These are phyloP conservation scores for Silene conica DNA, from an alignment of 148 eudicot species.

Conservation along the genomic window DNA sequence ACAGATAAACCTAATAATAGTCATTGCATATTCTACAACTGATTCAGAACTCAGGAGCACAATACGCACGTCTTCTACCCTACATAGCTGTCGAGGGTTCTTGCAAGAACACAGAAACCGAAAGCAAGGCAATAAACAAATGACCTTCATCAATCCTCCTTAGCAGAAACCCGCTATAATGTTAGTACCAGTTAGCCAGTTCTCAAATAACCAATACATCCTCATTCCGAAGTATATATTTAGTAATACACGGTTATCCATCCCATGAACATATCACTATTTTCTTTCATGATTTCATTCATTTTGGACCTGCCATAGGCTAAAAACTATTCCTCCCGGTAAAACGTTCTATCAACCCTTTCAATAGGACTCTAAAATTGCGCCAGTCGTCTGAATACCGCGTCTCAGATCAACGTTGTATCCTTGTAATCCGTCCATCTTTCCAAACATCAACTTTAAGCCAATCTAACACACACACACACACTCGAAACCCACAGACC, in stretches of 20 bases:
- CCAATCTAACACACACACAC: no score
- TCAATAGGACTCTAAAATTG: not conserved
- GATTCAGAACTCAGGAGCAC: not conserved
- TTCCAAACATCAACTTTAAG: no score
- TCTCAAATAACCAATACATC: not conserved
- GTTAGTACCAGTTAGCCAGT: not conserved
- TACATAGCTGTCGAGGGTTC: not conserved
- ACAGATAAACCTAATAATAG: not conserved
- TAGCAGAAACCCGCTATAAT: not conserved
- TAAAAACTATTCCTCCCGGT: no score
- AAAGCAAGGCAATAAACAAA: not conserved
- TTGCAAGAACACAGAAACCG: not conserved
- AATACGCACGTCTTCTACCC: not conserved
- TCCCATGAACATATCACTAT: not conserved
- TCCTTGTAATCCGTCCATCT: not conserved
- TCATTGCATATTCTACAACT: not conserved
- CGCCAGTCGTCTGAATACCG: not conserved
- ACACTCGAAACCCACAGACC: no score
- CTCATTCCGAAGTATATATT: no score
- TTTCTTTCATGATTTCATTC: no score
- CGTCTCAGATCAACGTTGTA: not conserved
- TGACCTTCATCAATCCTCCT: not conserved
- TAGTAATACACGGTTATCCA: no score
- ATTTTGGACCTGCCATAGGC: no score
- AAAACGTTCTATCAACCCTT: not conserved